Evolutionary conservation across 192 early-diverging fungal species (phyloP).

Genomic region (Coemansia sp.): DNA sequence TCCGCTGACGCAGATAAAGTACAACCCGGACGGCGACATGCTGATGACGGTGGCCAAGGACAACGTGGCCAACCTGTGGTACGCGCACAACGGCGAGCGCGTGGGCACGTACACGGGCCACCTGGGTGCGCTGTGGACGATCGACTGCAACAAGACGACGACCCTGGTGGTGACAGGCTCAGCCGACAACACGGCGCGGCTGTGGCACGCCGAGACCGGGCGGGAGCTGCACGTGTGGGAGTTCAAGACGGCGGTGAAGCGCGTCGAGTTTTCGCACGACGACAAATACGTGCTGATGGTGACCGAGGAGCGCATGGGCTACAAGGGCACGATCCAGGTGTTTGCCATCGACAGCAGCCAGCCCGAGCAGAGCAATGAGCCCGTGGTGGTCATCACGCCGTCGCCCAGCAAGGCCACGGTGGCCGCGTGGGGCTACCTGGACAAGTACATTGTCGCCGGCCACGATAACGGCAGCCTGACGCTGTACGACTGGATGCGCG

Average conservation of each 20-base stretch:
- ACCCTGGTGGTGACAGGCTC: slow-evolving; percentile 81
- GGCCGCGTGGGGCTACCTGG: slow-evolving; percentile 86
- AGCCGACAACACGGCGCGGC: slow-evolving; percentile 84
- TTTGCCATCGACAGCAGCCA: slow-evolving; percentile 66
- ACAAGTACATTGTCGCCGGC: slow-evolving; percentile 90
- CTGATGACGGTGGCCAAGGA: slow-evolving; percentile 95
- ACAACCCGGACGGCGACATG: slow-evolving; percentile 97
- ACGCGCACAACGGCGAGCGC: slow-evolving; percentile 95
- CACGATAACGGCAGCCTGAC: slow-evolving; percentile 90
- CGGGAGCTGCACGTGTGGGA: slow-evolving; percentile 89
- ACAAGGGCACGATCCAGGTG: slow-evolving; percentile 79
- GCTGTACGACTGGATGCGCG: slow-evolving; percentile 84
- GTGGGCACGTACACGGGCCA: slow-evolving; percentile 93
- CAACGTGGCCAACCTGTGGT: slow-evolving; percentile 91
- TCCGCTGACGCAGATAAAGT: slow-evolving; percentile 95
- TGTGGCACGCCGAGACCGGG: slow-evolving; percentile 93
- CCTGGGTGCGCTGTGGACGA: slow-evolving; percentile 89
- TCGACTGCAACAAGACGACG: slow-evolving; percentile 83
- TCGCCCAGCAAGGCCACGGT: slow-evolving; percentile 82
- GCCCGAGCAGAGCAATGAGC: slow-evolving; percentile 68
- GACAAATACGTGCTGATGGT: slow-evolving; percentile 83
- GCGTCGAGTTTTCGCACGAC: slow-evolving; percentile 87
- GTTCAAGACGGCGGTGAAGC: slow-evolving; percentile 83
- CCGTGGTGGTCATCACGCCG: slow-evolving; percentile 67
- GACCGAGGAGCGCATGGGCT: slow-evolving; percentile 96